Percentiles rank a stretch among this genome's conserved stretches.
phyloP scores from a whole-genome alignment of 805 yeast species.

The Hanseniaspora thailandica region DNA sequence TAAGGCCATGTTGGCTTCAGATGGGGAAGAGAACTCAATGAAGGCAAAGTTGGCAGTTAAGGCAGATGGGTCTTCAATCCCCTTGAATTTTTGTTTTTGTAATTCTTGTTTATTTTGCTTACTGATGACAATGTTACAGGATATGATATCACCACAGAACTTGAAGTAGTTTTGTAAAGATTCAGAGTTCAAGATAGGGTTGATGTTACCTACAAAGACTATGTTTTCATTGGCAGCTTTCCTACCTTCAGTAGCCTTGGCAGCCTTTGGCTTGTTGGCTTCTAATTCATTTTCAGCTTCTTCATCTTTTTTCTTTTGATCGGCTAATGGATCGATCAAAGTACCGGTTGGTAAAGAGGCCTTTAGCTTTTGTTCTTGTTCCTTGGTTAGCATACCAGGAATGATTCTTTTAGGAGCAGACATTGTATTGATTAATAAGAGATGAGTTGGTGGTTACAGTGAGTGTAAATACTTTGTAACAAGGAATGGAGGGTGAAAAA shows the following conservation, averaged over 20 bases:
- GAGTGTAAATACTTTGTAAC: too few species aligned
- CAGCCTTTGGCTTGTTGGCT: constrained; percentile 31
- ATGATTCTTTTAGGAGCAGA: constrained; percentile 13
- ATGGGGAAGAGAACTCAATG: constrained; percentile 53
- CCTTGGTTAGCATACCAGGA: constrained; percentile 14
- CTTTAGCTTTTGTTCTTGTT: constrained; percentile 13
- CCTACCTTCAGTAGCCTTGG: constrained; percentile 70
- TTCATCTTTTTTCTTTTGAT: constrained; percentile 15
- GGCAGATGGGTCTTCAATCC: constrained; percentile 3
- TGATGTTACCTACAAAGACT: constrained; percentile 66
- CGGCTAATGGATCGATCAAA: constrained; percentile 9
- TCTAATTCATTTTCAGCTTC: constrained; percentile 14
- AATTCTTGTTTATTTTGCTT: constrained; percentile 56
- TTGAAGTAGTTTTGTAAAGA: constrained; percentile 50
- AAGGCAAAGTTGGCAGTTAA: constrained; percentile 54
- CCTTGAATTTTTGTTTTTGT: constrained; percentile 9
- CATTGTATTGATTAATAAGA: neutral
- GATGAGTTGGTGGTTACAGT: neutral
- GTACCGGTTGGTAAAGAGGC: constrained; percentile 13
- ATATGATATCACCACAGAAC: constrained; percentile 47
- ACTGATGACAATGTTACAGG: constrained; percentile 62
- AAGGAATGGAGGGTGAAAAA: too few species aligned
- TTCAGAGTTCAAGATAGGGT: constrained; percentile 53
- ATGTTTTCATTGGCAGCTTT: constrained; percentile 64
- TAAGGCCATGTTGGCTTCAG: constrained; percentile 52